Evolutionary conservation across 805 yeast species (phyloP).

Genomic region (Zygosaccharomyces gambellarensis): DNA sequence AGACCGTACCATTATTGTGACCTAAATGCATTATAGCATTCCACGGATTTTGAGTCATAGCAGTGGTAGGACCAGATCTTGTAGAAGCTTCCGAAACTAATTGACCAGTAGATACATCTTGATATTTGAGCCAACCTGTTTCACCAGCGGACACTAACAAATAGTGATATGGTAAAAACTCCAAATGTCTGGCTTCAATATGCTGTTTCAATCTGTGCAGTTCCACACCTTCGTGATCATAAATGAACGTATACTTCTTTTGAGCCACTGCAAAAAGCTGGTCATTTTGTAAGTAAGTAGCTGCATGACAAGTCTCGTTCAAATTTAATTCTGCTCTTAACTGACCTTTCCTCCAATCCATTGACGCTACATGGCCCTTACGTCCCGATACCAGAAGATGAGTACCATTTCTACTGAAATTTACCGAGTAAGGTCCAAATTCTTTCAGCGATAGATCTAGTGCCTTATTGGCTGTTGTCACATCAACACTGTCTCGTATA

Average conservation of each 20-base stretch:
- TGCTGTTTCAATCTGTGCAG: slow-evolving; percentile 88
- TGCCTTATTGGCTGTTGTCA: slow-evolving; percentile 65
- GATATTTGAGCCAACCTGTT: slow-evolving; percentile 84
- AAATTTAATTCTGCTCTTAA: slow-evolving; percentile 77
- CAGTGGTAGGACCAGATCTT: slow-evolving; percentile 82
- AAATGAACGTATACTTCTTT: slow-evolving; percentile 86
- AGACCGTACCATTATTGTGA: slow-evolving; percentile 85
- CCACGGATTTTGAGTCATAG: slow-evolving; percentile 90
- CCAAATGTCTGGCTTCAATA: slow-evolving; percentile 74
- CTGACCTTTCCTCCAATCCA: slow-evolving; percentile 90
- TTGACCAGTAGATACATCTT: slow-evolving; percentile 91
- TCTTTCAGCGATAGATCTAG: slow-evolving; percentile 68
- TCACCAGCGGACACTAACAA: slow-evolving; percentile 83
- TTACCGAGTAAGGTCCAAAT: slow-evolving; percentile 80
- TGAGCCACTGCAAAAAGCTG: slow-evolving; percentile 97
- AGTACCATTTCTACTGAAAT: slow-evolving; percentile 85
- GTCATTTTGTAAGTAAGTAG: slow-evolving; percentile 84
- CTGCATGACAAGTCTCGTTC: slow-evolving; percentile 86
- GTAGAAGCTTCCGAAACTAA: slow-evolving; percentile 80
- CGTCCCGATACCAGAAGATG: slow-evolving; percentile 78
- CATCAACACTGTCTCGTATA: slow-evolving; percentile 69
- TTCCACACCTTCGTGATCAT: slow-evolving; percentile 88
- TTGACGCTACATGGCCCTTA: slow-evolving; percentile 92
- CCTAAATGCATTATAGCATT: slow-evolving; percentile 94
- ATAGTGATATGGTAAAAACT: slow-evolving; percentile 90